Conservation (phyloP, 768 basidiomycete species). For the Leccinum boreale region DNA sequence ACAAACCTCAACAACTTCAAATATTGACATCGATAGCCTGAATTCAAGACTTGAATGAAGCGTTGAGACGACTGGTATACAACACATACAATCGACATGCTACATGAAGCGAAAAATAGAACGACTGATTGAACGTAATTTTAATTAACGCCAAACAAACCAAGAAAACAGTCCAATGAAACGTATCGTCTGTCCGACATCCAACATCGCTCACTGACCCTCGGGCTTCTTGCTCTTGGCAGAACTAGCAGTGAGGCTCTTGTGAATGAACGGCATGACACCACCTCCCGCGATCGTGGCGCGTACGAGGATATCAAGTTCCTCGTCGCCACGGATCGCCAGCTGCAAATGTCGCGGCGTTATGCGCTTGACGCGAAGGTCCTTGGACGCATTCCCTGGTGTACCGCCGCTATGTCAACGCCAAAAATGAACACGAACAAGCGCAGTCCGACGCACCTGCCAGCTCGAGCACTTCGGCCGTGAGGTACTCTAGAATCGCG, state of each 20-base stretch:
- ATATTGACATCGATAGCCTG: background rate
- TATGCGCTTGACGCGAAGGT: conserved; percentile 95
- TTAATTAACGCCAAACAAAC: background rate
- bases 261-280: conserved; percentile 87
- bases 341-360: conserved; percentile 94
- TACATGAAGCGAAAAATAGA: conserved; percentile 12
- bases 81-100: conserved; percentile 6
- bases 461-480: conserved; percentile 93
- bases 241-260: conserved; percentile 59
- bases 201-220: conserved; percentile 19
- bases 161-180: conserved; percentile 5
- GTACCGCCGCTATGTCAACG: background rate
- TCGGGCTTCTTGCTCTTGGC: conserved; percentile 48
- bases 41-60: background rate
- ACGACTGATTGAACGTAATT: conserved; percentile 15
- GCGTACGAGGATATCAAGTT: conserved; percentile 91
- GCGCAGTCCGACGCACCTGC: conserved; percentile 58
- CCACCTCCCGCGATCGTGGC: conserved; percentile 93
- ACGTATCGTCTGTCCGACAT: background rate
- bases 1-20: background rate
- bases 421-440: background rate
- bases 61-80: conserved; percentile 1
- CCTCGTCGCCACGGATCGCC: conserved; percentile 95
- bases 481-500: conserved; percentile 93
- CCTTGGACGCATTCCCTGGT: conserved; percentile 92